Conservation (phyloP, 345 rosid genomes). For the Populus simonii region DNA sequence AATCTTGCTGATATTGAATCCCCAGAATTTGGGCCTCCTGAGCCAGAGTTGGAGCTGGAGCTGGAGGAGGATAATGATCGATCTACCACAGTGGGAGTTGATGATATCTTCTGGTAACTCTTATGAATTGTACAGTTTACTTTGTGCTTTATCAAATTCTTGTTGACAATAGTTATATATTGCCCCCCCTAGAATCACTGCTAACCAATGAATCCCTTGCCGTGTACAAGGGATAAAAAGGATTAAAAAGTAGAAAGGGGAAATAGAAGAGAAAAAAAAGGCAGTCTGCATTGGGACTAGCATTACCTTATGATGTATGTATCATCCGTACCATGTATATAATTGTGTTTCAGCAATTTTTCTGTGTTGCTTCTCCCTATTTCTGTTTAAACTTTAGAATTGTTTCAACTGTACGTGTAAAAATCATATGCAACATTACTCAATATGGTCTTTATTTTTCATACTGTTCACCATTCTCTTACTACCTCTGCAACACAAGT, state of each 20-base stretch:
- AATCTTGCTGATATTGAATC: constrained; percentile 78
- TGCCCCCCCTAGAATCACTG: neutral
- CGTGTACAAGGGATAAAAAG: constrained; percentile 16
- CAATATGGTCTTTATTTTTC: neutral
- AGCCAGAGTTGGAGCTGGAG: constrained; percentile 69
- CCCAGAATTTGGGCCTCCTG: constrained; percentile 54
- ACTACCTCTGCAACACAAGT: neutral
- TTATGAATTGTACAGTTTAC: constrained; percentile 51
- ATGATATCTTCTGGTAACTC: constrained; percentile 68
- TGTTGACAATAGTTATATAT: constrained; percentile 16
- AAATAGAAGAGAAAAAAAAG: constrained; percentile 3
- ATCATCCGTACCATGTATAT: constrained; percentile 22
- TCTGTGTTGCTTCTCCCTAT: neutral
- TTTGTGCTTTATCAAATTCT: constrained; percentile 30
- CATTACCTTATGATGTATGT: constrained; percentile 25
- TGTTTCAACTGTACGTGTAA: neutral
- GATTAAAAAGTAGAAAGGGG: neutral
- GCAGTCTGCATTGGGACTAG: constrained; percentile 49
- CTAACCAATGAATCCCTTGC: constrained; percentile 5
- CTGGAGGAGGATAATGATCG: constrained; percentile 55
- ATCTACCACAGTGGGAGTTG: constrained; percentile 46
- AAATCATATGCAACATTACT: neutral
- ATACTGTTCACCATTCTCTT: neutral
- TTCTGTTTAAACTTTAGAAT: neutral
- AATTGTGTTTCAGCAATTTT: neutral